Evolutionary conservation across 441 rosid genomes (phyloP).

Genomic region (Breynia disticha): DNA sequence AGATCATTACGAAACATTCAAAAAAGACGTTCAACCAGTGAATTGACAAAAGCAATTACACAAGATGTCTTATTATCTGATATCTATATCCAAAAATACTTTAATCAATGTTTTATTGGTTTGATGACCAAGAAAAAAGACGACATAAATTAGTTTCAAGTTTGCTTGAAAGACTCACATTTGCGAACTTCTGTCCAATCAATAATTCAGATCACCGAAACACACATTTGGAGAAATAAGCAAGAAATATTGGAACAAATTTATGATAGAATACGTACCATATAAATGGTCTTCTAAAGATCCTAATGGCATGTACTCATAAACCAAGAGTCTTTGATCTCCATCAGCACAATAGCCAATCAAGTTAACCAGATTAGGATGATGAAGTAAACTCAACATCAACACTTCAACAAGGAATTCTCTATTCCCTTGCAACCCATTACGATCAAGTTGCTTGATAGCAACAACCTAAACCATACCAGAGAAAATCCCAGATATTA

Average conservation of each 20-base stretch:
- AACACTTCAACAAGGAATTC: conserved; percentile 78
- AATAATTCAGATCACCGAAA: neutral
- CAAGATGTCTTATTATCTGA: neutral
- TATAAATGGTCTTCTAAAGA: conserved; percentile 75
- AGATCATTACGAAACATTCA: conserved; percentile 1
- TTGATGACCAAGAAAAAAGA: too few relatives aligned
- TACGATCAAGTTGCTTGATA: conserved; percentile 82
- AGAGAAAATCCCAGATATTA: conserved; percentile 13
- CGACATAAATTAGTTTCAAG: too few relatives aligned
- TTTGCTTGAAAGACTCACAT: too few relatives aligned
- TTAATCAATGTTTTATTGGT: too few relatives aligned
- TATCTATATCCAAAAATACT: too few relatives aligned
- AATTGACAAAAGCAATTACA: neutral
- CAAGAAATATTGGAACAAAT: conserved; percentile 3
- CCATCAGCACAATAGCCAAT: conserved; percentile 84
- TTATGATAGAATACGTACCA: conserved; percentile 32
- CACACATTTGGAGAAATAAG: too few relatives aligned
- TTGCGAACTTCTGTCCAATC: too few relatives aligned
- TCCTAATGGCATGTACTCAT: conserved; percentile 82
- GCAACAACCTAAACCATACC: conserved; percentile 57
- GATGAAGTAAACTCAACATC: conserved; percentile 74
- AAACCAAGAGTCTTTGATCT: conserved; percentile 83
- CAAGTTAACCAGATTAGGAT: conserved; percentile 78
- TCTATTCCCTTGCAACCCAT: conserved; percentile 80
- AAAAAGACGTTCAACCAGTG: neutral